Percentiles rank a stretch among this genome's conserved stretches.
phyloP scores from a whole-genome alignment of 345 rosid genomes.

The Abelmoschus esculentus region DNA sequence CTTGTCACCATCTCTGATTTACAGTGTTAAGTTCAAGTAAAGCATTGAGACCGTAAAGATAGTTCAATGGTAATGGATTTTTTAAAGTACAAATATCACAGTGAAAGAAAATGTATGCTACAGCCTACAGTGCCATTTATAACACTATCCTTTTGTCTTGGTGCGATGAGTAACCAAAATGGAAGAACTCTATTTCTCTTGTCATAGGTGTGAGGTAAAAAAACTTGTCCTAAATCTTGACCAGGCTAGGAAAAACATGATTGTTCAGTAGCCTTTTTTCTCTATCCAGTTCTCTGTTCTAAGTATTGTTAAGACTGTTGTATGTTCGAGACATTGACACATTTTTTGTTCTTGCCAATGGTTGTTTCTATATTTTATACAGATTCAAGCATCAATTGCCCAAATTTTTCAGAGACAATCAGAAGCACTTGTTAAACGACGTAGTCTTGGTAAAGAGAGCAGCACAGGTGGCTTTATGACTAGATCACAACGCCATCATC shows the following conservation, averaged over 20 bases:
- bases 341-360: not conserved
- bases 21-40: not conserved
- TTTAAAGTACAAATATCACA: not conserved
- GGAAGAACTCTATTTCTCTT: constrained; percentile 4
- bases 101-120: not conserved
- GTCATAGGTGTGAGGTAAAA: not conserved
- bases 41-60: not conserved
- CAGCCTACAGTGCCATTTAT: not conserved
- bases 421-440: constrained; percentile 65
- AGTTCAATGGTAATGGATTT: not conserved
- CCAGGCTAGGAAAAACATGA: not conserved
- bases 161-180: not conserved
- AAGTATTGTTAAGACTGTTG: not conserved
- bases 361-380: constrained; percentile 19
- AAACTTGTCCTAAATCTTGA: not conserved
- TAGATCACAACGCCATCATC: constrained; percentile 49
- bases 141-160: not conserved
- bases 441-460: constrained; percentile 48
- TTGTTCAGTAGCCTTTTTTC: not conserved
- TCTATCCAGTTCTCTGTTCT: not conserved
- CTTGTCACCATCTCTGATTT: not conserved
- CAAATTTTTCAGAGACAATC: constrained; percentile 73
- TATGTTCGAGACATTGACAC: not conserved
- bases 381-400: constrained; percentile 96
- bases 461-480: constrained; percentile 19